A percentile compares a stretch with the other conserved stretches of the same genome.
These are phyloP conservation scores for Penicillium arizonense DNA, from an alignment of 495 filamentous ascomycete species.

Conservation along the genomic window DNA sequence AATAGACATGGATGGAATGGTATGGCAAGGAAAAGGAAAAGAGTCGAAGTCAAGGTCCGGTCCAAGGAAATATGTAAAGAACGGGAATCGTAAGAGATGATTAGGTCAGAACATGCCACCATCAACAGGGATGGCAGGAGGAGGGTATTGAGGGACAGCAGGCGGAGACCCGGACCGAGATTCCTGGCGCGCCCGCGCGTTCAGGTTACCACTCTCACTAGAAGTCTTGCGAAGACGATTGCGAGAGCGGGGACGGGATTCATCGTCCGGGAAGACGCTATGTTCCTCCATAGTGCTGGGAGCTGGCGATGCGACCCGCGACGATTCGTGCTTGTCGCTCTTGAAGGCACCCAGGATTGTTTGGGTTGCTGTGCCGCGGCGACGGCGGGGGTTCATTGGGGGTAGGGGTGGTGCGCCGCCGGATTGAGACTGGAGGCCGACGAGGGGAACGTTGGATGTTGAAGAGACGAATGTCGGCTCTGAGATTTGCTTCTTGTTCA, in stretches of 20 bases:
- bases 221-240: slow-evolving; percentile 54
- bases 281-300: slow-evolving; percentile 40
- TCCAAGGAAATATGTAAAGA: slow-evolving; percentile 2
- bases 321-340: slow-evolving; percentile 34
- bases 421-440: slow-evolving; percentile 51
- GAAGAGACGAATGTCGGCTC: slow-evolving; percentile 79
- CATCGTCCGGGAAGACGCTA: slow-evolving; percentile 51
- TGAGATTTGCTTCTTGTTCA: slow-evolving; percentile 77
- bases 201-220: slow-evolving; percentile 46
- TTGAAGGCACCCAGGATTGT: slow-evolving; percentile 53
- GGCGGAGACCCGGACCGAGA: slow-evolving; percentile 32
- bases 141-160: slow-evolving; percentile 36
- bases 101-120: slow-evolving; percentile 50
- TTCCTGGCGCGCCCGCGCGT: slow-evolving; percentile 42
- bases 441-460: slow-evolving; percentile 69
- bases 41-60: slow-evolving; percentile 8
- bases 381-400: slow-evolving; percentile 68
- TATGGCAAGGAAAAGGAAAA: slow-evolving; percentile 12
- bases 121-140: slow-evolving; percentile 37
- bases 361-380: slow-evolving; percentile 54
- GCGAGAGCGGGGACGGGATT: slow-evolving; percentile 44
- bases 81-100: neutral
- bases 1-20: slow-evolving; percentile 8
- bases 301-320: slow-evolving; percentile 22
- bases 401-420: slow-evolving; percentile 57